phyloP scores from a whole-genome alignment of 331 rosid genomes.

The Arachis monticola region DNA sequence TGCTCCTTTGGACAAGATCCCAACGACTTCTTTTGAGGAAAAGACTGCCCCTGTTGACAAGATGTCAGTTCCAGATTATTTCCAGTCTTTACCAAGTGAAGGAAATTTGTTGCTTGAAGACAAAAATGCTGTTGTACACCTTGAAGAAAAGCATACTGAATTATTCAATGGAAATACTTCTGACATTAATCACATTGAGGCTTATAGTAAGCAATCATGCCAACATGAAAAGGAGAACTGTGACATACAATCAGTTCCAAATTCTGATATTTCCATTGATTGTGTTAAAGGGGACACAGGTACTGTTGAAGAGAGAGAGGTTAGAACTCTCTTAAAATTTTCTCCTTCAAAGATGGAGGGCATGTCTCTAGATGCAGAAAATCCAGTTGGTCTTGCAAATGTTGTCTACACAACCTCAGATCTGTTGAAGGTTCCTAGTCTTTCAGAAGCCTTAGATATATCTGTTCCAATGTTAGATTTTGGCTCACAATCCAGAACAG shows the following conservation, averaged over 20 bases:
- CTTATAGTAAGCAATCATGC: constrained; percentile 43
- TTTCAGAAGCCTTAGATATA: constrained; percentile 48
- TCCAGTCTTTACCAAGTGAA: constrained; percentile 36
- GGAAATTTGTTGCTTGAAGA: constrained; percentile 44
- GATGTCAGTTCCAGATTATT: constrained; percentile 33
- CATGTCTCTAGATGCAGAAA: constrained; percentile 40
- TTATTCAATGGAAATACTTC: constrained; percentile 45
- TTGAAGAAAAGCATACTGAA: constrained; percentile 32
- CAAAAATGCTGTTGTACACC: constrained; percentile 36
- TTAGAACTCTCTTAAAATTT: constrained; percentile 44
- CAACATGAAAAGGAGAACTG: constrained; percentile 52
- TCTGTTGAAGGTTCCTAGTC: constrained; percentile 44
- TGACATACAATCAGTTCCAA: constrained; percentile 39
- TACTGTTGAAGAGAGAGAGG: constrained; percentile 46
- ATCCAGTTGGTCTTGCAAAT: constrained; percentile 34
- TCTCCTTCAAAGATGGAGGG: constrained; percentile 42
- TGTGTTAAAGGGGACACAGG: constrained; percentile 44
- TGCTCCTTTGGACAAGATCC: constrained; percentile 33
- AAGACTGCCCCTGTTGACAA: constrained; percentile 36
- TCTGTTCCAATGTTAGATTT: constrained; percentile 50
- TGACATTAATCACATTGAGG: constrained; percentile 43
- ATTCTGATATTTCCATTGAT: constrained; percentile 40
- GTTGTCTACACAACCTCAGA: constrained; percentile 45
- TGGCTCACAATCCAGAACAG: constrained; percentile 41
- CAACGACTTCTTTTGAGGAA: constrained; percentile 34